Evolutionary conservation across 2,329 filamentous ascomycete species (phyloP).

Genomic region (Berkeleyomyces basicola): DNA sequence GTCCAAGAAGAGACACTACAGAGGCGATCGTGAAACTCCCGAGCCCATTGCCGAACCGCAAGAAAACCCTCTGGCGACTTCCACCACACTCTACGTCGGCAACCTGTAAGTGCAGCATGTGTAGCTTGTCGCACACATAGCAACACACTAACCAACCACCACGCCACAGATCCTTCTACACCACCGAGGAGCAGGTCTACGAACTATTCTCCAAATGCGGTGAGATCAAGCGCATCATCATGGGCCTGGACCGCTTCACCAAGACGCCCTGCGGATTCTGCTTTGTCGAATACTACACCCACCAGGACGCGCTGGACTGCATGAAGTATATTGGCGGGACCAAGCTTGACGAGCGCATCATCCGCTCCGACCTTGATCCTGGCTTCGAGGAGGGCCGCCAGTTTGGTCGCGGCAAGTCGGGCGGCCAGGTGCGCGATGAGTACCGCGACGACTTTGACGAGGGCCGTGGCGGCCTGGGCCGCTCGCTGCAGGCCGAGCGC

Average conservation of each 20-base stretch:
- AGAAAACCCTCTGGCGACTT: slow-evolving; percentile 60
- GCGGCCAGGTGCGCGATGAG: slow-evolving; percentile 92
- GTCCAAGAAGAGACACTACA: slow-evolving; percentile 29
- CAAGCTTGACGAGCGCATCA: slow-evolving; percentile 93
- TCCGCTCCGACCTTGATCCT: slow-evolving; percentile 86
- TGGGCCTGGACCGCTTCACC: slow-evolving; percentile 91
- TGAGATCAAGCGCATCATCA: slow-evolving; percentile 93
- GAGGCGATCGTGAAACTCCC: slow-evolving; percentile 40
- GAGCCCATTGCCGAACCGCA: slow-evolving; percentile 30
- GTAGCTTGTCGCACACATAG: not conserved
- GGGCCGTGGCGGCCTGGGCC: slow-evolving; percentile 74
- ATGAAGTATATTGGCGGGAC: slow-evolving; percentile 98
- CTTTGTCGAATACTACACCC: slow-evolving; percentile 98
- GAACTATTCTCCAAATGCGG: slow-evolving; percentile 92
- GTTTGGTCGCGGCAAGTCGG: slow-evolving; percentile 88
- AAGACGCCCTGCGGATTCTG: slow-evolving; percentile 99
- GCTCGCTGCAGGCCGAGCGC: slow-evolving; percentile 47
- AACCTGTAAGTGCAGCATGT: slow-evolving; percentile 48
- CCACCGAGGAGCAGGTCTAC: slow-evolving; percentile 96
- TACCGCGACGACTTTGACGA: slow-evolving; percentile 96
- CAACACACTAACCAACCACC: slow-evolving; percentile 12
- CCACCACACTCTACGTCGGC: slow-evolving; percentile 92
- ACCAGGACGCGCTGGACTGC: slow-evolving; percentile 91
- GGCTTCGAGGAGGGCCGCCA: slow-evolving; percentile 93
- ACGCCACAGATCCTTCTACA: slow-evolving; percentile 68